Percentiles rank a stretch among this genome's conserved stretches.
Evolutionary conservation across 129 eudicot genomes (phyloP).

Genomic region (Oenanthe sinensis): DNA sequence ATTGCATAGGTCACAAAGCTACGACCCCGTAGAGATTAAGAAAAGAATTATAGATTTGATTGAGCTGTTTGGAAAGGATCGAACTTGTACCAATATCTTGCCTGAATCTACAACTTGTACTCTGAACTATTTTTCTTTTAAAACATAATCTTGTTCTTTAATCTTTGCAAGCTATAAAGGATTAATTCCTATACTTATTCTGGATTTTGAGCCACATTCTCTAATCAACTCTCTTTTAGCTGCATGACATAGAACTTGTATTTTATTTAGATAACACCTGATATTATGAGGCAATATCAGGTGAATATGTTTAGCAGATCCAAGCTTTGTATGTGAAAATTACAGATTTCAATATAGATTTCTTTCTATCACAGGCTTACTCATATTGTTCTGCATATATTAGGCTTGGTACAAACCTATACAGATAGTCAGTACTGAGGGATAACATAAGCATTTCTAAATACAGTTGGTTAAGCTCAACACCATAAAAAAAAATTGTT

Average conservation of each 20-base stretch:
- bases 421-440: no score
- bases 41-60: slow-evolving; percentile 63
- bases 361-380: neutral
- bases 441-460: no score
- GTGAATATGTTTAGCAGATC: neutral
- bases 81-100: slow-evolving; percentile 50
- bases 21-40: slow-evolving; percentile 54
- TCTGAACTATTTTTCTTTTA: neutral
- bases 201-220: neutral
- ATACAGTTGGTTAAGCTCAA: no score
- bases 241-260: neutral
- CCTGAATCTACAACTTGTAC: slow-evolving; percentile 27
- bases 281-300: neutral
- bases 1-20: slow-evolving; percentile 69
- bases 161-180: neutral
- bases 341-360: neutral
- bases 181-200: neutral
- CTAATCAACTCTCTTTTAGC: no score
- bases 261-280: neutral
- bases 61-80: slow-evolving; percentile 69
- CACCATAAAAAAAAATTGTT: no score
- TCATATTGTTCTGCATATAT: neutral
- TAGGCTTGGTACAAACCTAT: neutral
- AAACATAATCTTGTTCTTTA: neutral
- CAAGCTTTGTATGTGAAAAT: neutral